These are phyloP conservation scores for Glaciozyma antarctica DNA, from an alignment of 768 basidiomycete species.

Conservation along the genomic window DNA sequence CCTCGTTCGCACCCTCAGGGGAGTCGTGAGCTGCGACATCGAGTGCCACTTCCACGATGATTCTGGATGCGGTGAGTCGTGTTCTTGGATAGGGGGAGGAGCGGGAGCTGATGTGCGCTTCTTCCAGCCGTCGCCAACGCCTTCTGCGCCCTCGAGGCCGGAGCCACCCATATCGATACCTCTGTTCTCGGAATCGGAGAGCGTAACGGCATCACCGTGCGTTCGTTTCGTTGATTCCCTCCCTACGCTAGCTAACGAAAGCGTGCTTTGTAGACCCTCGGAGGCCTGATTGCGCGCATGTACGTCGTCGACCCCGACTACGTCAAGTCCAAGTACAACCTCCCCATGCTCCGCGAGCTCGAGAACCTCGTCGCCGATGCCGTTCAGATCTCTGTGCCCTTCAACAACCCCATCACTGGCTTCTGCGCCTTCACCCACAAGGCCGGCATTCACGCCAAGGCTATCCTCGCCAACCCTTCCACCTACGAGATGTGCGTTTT, in stretches of 20 bases:
- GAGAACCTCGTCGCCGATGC: slow-evolving; percentile 98
- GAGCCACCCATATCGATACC: slow-evolving; percentile 98
- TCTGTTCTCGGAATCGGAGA: slow-evolving; percentile 97
- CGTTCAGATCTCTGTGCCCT: slow-evolving; percentile 93
- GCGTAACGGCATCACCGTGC: slow-evolving; percentile 83
- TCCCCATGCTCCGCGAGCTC: slow-evolving; percentile 91
- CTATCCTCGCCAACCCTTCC: slow-evolving; percentile 96
- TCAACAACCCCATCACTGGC: slow-evolving; percentile 81
- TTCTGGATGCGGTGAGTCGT: slow-evolving; percentile 68
- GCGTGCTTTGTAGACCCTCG: slow-evolving; percentile 53
- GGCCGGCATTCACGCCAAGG: slow-evolving; percentile 99
- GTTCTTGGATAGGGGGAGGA: not conserved
- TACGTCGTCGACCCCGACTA: slow-evolving; percentile 94
- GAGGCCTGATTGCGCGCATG: slow-evolving; percentile 90
- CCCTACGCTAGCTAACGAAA: not conserved
- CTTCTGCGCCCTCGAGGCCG: slow-evolving; percentile 94
- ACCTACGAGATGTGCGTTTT: slow-evolving; percentile 72
- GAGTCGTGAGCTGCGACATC: slow-evolving; percentile 95
- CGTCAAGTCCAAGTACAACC: slow-evolving; percentile 99
- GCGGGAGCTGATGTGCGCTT: not conserved
- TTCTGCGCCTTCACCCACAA: slow-evolving; percentile 99
- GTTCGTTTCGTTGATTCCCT: not conserved
- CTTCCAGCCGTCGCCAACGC: slow-evolving; percentile 86
- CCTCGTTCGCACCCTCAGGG: slow-evolving; percentile 86
- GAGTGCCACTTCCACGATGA: slow-evolving; percentile 98